Evolutionary conservation across 2,329 filamentous ascomycete species (phyloP).

Genomic region (Cordyceps tenuipes): DNA sequence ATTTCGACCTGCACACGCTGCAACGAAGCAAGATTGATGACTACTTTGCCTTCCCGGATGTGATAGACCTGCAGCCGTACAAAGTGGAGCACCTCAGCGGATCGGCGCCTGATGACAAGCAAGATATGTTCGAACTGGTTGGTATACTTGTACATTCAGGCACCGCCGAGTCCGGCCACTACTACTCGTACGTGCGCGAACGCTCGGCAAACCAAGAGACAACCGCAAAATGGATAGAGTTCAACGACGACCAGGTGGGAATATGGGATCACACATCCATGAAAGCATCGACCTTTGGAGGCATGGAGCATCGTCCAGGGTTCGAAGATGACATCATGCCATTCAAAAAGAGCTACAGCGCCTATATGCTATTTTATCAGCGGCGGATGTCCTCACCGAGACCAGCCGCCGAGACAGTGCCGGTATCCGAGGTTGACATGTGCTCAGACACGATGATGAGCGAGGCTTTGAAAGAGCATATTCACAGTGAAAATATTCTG

Average conservation of each 20-base stretch:
- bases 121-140: conserved; percentile 87
- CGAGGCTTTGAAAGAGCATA: conserved; percentile 43
- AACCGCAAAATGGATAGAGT: conserved; percentile 68
- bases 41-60: conserved; percentile 76
- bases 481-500: conserved; percentile 63
- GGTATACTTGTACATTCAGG: conserved; percentile 90
- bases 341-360: conserved; percentile 69
- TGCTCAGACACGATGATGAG: conserved; percentile 30
- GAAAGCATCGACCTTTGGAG: conserved; percentile 73
- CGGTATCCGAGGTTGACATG: not conserved
- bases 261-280: conserved; percentile 68
- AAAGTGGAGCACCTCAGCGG: conserved; percentile 77
- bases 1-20: conserved; percentile 69
- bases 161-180: conserved; percentile 89
- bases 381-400: conserved; percentile 63
- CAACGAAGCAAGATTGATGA: conserved; percentile 92
- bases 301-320: conserved; percentile 46
- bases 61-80: conserved; percentile 82
- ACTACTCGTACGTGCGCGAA: conserved; percentile 91
- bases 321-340: conserved; percentile 36
- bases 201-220: conserved; percentile 45
- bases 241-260: conserved; percentile 82
- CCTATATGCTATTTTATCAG: conserved; percentile 98
- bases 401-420: not conserved
- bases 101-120: conserved; percentile 41